These are phyloP conservation scores for Penicillium longicatenatum DNA, from an alignment of 495 filamentous ascomycete genomes.

Conservation along the genomic window DNA sequence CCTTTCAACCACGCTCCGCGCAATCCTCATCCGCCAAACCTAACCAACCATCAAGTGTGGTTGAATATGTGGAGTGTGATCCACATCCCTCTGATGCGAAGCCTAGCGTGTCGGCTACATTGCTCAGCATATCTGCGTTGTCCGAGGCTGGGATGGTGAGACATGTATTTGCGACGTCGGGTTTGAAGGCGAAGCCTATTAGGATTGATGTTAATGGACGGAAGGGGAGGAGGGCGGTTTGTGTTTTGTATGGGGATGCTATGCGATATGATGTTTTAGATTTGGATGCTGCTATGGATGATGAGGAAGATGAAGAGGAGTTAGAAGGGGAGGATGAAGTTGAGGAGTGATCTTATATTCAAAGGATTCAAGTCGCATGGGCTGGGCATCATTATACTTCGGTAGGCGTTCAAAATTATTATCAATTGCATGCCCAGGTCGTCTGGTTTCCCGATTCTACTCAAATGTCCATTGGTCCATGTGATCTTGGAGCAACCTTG, in stretches of 20 bases:
- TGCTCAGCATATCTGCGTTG: constrained; percentile 27
- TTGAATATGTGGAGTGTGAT: constrained; percentile 22
- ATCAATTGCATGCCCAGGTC: background rate
- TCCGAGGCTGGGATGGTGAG: constrained; percentile 22
- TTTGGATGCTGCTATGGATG: constrained; percentile 41
- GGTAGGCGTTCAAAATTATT: background rate
- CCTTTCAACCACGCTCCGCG: constrained; percentile 29
- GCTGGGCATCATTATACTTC: background rate
- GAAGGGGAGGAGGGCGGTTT: constrained; percentile 53
- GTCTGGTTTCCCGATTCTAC: background rate
- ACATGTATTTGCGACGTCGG: constrained; percentile 39
- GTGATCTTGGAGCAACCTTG: too few species aligned
- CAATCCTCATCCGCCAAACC: background rate
- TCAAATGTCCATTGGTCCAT: too few species aligned
- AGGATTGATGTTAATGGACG: constrained; percentile 57
- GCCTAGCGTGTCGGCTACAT: constrained; percentile 20
- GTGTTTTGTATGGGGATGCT: constrained; percentile 57
- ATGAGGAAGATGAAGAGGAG: constrained; percentile 7
- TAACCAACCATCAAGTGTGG: constrained; percentile 13
- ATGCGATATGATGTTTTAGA: constrained; percentile 60
- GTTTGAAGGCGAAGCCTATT: constrained; percentile 44
- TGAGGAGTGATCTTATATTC: background rate
- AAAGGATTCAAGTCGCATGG: background rate
- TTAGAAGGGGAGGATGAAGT: background rate
- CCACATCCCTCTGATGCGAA: constrained; percentile 10